phyloP scores from a whole-genome alignment of 2,329 filamentous ascomycete genomes.

The Sporothrix dimorphospora region DNA sequence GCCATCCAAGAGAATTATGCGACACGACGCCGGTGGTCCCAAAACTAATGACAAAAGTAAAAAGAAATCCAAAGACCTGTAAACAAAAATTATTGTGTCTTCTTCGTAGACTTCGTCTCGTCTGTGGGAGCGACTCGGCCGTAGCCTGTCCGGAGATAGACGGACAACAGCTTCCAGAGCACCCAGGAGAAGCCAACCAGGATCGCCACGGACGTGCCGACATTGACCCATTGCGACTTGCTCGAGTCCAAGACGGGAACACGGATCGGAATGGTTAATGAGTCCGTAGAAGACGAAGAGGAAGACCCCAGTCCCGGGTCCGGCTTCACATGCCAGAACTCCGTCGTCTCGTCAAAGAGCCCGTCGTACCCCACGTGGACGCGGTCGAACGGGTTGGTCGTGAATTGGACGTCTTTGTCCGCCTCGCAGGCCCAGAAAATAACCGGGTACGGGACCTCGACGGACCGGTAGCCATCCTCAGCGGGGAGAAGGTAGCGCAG shows the following conservation, averaged over 20 bases:
- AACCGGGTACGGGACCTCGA: constrained; percentile 75
- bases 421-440: constrained; percentile 90
- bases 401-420: constrained; percentile 67
- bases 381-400: constrained; percentile 82
- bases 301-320: constrained; percentile 36
- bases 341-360: constrained; percentile 73
- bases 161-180: constrained; percentile 58
- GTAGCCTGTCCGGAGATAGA: constrained; percentile 44
- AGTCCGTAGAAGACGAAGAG: constrained; percentile 30
- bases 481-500: constrained; percentile 76
- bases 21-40: not conserved
- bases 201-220: constrained; percentile 62
- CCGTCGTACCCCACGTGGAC: constrained; percentile 83
- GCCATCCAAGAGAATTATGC: not conserved
- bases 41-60: not conserved
- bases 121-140: constrained; percentile 32
- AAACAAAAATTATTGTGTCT: constrained; percentile 30
- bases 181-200: constrained; percentile 71
- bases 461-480: constrained; percentile 54
- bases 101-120: constrained; percentile 34
- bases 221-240: constrained; percentile 52
- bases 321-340: constrained; percentile 79
- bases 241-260: constrained; percentile 68
- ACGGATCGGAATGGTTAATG: constrained; percentile 57
- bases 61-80: not conserved